These are phyloP conservation scores for Xylaria sp. DNA, from an alignment of 2,329 filamentous ascomycete genomes.

Conservation along the genomic window DNA sequence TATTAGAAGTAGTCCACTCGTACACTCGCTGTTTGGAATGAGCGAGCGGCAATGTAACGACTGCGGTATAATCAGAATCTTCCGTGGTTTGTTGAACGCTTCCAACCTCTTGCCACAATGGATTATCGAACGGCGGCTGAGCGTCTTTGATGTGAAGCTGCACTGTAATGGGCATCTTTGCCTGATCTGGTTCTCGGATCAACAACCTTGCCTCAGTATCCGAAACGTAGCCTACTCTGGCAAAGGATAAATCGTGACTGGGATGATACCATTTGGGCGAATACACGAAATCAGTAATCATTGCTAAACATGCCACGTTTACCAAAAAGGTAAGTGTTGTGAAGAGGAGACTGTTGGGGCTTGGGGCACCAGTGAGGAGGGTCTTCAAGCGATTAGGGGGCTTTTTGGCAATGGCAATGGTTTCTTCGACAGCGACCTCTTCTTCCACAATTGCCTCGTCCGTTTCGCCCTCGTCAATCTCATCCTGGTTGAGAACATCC, in stretches of 20 bases:
- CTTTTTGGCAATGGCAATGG: constrained; percentile 66
- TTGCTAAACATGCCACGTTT: constrained; percentile 74
- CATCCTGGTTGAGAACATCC: constrained; percentile 53
- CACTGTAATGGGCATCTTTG: constrained; percentile 78
- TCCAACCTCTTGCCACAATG: constrained; percentile 74
- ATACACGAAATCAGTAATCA: constrained; percentile 82
- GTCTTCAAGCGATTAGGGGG: constrained; percentile 68
- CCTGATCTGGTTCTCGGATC: constrained; percentile 81
- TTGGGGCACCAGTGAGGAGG: constrained; percentile 80
- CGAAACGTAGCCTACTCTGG: constrained; percentile 87
- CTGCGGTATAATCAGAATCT: constrained; percentile 83
- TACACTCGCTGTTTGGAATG: constrained; percentile 79
- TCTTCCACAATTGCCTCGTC: constrained; percentile 54
- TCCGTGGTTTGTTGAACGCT: constrained; percentile 73
- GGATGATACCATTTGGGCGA: constrained; percentile 76
- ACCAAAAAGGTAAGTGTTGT: constrained; percentile 76
- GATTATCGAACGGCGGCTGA: constrained; percentile 62
- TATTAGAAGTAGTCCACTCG: constrained; percentile 86
- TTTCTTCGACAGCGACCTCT: constrained; percentile 71
- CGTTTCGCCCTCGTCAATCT: constrained; percentile 47
- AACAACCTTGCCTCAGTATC: constrained; percentile 81
- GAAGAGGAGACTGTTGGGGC: constrained; percentile 71
- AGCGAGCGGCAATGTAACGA: constrained; percentile 70
- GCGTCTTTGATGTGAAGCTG: constrained; percentile 69
- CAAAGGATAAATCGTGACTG: constrained; percentile 81